phyloP scores from a whole-genome alignment of 305 asterid species.

The Solanum hybrid region DNA sequence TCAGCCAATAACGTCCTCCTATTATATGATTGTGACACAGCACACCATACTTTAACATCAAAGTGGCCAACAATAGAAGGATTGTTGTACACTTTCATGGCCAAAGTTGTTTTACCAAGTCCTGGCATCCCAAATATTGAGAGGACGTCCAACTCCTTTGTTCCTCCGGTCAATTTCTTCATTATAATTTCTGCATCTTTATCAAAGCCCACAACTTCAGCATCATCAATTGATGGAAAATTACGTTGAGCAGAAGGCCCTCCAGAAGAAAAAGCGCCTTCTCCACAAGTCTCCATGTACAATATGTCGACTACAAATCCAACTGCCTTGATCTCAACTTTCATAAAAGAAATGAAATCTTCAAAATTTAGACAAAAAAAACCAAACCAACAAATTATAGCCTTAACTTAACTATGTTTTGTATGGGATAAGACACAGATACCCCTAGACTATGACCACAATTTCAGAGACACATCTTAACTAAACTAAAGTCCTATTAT shows the following conservation, averaged over 20 bases:
- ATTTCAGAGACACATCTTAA: too few relatives aligned
- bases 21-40: slow-evolving; percentile 1
- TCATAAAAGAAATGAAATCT: background rate
- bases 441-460: too few relatives aligned
- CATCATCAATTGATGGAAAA: background rate
- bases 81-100: background rate
- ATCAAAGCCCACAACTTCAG: background rate
- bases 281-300: too few relatives aligned
- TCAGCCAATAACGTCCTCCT: background rate
- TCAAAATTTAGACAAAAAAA: background rate
- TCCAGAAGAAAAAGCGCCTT: background rate
- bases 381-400: background rate
- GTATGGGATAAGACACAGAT: too few relatives aligned
- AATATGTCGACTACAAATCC: background rate
- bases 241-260: background rate
- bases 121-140: background rate
- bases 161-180: background rate
- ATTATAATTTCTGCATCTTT: background rate
- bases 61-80: background rate
- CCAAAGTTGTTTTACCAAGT: slow-evolving; percentile 15
- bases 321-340: background rate
- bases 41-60: background rate
- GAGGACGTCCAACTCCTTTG: background rate
- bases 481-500: too few relatives aligned
- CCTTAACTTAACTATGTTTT: too few relatives aligned